Base-by-base conservation (phyloP, 495 filamentous ascomycete species). In the Viridothelium virens region DNA sequence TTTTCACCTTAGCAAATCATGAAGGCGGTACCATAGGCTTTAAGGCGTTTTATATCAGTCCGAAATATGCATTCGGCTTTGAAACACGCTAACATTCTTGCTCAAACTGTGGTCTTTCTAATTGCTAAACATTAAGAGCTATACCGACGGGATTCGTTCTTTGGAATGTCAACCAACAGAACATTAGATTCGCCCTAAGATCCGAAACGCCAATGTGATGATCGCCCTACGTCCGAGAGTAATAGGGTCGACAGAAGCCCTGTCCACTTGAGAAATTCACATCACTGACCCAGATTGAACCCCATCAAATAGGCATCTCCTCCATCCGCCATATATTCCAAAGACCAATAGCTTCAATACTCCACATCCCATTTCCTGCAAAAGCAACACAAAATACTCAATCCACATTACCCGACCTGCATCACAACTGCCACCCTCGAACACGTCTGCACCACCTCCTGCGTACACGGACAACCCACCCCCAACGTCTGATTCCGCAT, bases 371-470 rank as follows among this genome's bases (percentile, higher is more conserved):
- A 25, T 25, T 25, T 25, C 25, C 25, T 16, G 41, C 41, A 16
- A 16, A 7, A 46, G 7, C 41, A 9, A 16, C 41, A 46, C 41
- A 9, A 46, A 9, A 14, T 5, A 25, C 48, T 25, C n/a, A 5
- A 9, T 53, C 16, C 11, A 11, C 48, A 14, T 25, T 18, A 53
- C 18, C 48, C 48, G 5, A 53, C 48, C 18, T 18, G 48, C n/a
- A 9, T 53, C n/a, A 18, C 18, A 14, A 53, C n/a, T 18, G 48
- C 48, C 11, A 53, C 16, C 48, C 48, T 9, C 48, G 48, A 53
- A 53, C 48, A 53, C 48, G 48, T 53, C 48, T 53, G 48, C 48
- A 53, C 48, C 48, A 53, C 48, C n/a, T 53, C 48, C 11, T n/a
- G 5, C 11, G 10, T 53, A 53, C 48, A 53, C n/a, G 48, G 10